Evolutionary conservation across 768 basidiomycete genomes (phyloP).

Genomic region (Asterophora parasitica): DNA sequence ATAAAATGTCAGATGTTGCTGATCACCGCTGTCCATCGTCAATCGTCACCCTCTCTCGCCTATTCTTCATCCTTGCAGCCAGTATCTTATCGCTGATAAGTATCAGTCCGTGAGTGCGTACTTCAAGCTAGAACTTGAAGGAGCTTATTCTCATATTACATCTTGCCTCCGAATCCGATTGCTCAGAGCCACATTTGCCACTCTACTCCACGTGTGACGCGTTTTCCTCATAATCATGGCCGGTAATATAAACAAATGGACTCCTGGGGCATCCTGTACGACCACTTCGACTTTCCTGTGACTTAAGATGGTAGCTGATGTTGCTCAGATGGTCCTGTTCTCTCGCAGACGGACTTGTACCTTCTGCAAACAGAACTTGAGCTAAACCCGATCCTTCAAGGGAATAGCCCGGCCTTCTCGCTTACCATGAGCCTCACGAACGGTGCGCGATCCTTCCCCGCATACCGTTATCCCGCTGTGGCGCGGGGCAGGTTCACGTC

Average conservation of each 20-base stretch:
- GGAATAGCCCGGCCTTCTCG: constrained; percentile 44
- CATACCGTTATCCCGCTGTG: too few relatives aligned
- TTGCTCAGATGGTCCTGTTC: constrained; percentile 66
- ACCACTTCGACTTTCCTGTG: not conserved
- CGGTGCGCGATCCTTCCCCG: constrained; percentile 35
- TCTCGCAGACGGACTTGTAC: constrained; percentile 78
- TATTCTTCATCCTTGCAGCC: not conserved
- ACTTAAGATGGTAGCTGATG: not conserved
- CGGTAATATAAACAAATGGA: constrained; percentile 33
- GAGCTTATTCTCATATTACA: too few relatives aligned
- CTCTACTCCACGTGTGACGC: too few relatives aligned
- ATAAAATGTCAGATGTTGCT: not conserved
- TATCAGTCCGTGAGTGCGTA: not conserved
- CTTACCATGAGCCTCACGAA: constrained; percentile 69
- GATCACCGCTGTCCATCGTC: not conserved
- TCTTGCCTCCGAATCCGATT: too few relatives aligned
- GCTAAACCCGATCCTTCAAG: constrained; percentile 67
- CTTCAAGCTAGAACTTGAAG: not conserved
- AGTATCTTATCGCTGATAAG: constrained; percentile 12
- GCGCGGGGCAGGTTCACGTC: too few relatives aligned
- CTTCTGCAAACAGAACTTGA: constrained; percentile 66
- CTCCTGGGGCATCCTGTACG: constrained; percentile 40
- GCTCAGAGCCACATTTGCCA: too few relatives aligned
- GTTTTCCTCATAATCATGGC: constrained; percentile 10
- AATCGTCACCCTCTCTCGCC: not conserved